Conservation (phyloP, 2,329 filamentous ascomycete species). For the Colletotrichum phormii region DNA sequence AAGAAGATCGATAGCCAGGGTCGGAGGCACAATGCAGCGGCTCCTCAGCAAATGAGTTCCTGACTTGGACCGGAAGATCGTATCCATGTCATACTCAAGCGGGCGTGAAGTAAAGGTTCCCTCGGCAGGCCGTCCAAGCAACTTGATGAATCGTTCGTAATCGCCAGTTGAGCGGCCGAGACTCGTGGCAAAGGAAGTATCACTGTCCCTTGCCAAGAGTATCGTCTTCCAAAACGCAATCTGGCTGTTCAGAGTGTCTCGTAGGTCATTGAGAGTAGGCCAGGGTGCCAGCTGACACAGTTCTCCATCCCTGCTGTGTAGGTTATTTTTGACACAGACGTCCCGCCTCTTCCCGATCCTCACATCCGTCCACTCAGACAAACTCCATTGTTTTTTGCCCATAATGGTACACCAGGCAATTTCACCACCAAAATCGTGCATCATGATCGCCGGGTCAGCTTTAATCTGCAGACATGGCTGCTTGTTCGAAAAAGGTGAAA, state of each 20-base stretch:
- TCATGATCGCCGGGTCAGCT: background rate
- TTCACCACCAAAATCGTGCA: background rate
- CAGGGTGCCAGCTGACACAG: constrained; percentile 34
- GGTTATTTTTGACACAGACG: background rate
- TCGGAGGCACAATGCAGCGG: constrained; percentile 21
- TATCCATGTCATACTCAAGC: constrained; percentile 18
- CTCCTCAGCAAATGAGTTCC: background rate
- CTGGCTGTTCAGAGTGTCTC: constrained; percentile 17
- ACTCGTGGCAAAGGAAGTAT: constrained; percentile 2
- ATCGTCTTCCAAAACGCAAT: constrained; percentile 33
- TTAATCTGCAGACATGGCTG: background rate
- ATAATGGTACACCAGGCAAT: background rate
- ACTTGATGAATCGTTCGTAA: constrained; percentile 31
- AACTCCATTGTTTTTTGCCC: background rate
- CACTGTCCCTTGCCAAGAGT: background rate
- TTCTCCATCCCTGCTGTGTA: background rate
- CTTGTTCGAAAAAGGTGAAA: background rate
- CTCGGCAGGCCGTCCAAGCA: constrained; percentile 3
- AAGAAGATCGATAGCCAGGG: constrained; percentile 24
- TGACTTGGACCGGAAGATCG: background rate
- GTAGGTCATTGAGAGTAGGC: constrained; percentile 24
- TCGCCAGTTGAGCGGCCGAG: background rate
- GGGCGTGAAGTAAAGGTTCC: background rate
- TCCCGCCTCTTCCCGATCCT: constrained; percentile 10
- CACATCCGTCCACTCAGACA: constrained; percentile 28